Evolutionary conservation across 176 grass and related monocot genomes (phyloP).

Genomic region (Musa itinerans): DNA sequence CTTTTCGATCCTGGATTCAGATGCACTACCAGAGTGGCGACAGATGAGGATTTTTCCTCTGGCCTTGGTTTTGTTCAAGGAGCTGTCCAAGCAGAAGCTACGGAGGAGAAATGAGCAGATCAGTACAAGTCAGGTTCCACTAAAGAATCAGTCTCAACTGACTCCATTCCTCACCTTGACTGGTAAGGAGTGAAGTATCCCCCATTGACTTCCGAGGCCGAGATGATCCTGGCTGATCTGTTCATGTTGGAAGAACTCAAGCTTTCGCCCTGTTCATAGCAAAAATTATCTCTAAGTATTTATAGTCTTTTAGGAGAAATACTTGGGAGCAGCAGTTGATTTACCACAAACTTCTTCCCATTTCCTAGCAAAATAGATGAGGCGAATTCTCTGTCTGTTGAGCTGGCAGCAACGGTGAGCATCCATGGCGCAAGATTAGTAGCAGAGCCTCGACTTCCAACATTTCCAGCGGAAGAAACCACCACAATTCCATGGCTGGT

Average conservation of each 20-base stretch:
- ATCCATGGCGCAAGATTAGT: conserved; percentile 25
- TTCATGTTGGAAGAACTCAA: conserved; percentile 54
- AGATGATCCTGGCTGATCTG: conserved; percentile 45
- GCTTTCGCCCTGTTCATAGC: conserved; percentile 55
- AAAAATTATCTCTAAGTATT: background rate
- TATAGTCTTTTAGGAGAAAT: background rate
- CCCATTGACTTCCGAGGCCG: conserved; percentile 54
- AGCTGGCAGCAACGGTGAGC: conserved; percentile 21
- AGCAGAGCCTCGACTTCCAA: conserved; percentile 15
- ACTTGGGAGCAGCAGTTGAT: background rate
- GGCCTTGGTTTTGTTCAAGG: conserved; percentile 55
- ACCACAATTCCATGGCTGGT: conserved; percentile 16
- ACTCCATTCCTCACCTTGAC: conserved; percentile 47
- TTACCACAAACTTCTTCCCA: conserved; percentile 10
- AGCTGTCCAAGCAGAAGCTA: conserved; percentile 76
- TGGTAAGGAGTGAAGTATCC: conserved; percentile 76
- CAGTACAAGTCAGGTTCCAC: conserved; percentile 15
- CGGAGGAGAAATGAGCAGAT: conserved; percentile 6
- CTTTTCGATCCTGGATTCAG: conserved; percentile 40
- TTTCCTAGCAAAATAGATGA: conserved; percentile 15
- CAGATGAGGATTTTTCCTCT: conserved; percentile 71
- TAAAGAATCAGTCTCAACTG: background rate
- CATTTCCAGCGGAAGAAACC: conserved; percentile 24
- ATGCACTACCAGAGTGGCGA: conserved; percentile 30
- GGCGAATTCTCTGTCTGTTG: conserved; percentile 20